Percentiles rank a stretch among this genome's conserved stretches.
Evolutionary conservation across 495 filamentous ascomycete genomes (phyloP).

Genomic region (Lophiotrema nucula): DNA sequence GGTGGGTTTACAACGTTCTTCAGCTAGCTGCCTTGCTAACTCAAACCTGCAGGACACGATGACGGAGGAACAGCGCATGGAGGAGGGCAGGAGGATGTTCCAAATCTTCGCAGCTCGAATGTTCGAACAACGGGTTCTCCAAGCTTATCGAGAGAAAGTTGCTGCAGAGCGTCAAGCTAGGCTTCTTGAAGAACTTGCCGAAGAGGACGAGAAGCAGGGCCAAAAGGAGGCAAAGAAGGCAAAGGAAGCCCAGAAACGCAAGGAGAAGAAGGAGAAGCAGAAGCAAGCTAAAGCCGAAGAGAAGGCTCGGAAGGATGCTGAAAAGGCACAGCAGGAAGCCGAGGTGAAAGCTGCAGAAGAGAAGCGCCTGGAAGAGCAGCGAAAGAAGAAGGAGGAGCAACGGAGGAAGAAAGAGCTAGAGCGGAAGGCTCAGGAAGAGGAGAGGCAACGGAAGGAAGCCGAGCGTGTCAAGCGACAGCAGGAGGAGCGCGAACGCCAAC

Average conservation of each 20-base stretch:
- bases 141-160: constrained; percentile 96
- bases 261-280: constrained; percentile 82
- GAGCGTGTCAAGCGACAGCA: constrained; percentile 74
- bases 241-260: constrained; percentile 87
- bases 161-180: constrained; percentile 87
- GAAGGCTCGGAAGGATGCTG: constrained; percentile 77
- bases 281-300: constrained; percentile 88
- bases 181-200: constrained; percentile 85
- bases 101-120: constrained; percentile 99
- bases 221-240: constrained; percentile 89
- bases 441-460: constrained; percentile 72
- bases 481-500: constrained; percentile 80
- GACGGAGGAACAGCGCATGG: constrained; percentile 98
- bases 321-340: constrained; percentile 88
- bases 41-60: constrained; percentile 77
- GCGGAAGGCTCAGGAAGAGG: constrained; percentile 85
- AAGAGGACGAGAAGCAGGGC: constrained; percentile 70
- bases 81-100: constrained; percentile 97
- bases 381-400: constrained; percentile 79
- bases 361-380: constrained; percentile 76
- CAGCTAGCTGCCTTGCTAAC: constrained; percentile 39
- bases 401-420: constrained; percentile 90
- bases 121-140: constrained; percentile 97
- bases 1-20: constrained; percentile 56
- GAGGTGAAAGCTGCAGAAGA: constrained; percentile 72